Evolutionary conservation across 1,139 yeast species (phyloP), one percentile per base, ranked within the genome.

Genomic region (Scheffersomyces quercinus): DNA sequence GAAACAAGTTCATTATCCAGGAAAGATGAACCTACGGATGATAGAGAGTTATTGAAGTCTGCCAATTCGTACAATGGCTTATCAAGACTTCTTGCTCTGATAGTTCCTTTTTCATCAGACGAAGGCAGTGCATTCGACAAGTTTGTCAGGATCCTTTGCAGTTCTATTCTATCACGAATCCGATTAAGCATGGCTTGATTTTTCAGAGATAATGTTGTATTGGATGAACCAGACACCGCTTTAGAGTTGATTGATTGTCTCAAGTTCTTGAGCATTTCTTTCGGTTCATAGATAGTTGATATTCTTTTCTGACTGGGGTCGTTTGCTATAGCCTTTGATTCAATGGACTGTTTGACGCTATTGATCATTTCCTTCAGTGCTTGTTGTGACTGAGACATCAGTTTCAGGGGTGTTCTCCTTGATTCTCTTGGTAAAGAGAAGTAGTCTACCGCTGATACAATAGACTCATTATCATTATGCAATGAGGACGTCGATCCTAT

Each of bases 111-210:
- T 12, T 32, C 24, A 10, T 35, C 37, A 3, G 15, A 36, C 28
- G 33, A 29, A 20, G 36, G 28, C 35, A 36, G 28, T 8, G 15
- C 35, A 13, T 29, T 40, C 39, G 35, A 36, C 37, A 20, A 34
- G 30, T 28, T 12, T 30, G 31, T 42, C 29, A 28, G n/a, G 31
- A 40, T 33, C 7, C 58, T 45, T 29, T 55, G 54, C 44, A 34
- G 53, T 33, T 61, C 64, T 13, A 61, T 51, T 39, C 57, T 52
- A 14, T 53, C 53, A 24, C 64, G 50, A 36, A 61, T 47, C 12
- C 56, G 60, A 3, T 53, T 51, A 14, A 60, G 36, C 20, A 58
- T 50, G 7, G 48, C 47, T 31, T 52, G 56, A 39, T 52, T 51
- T 41, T 51, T 55, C 14, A 38, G 41, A 10, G 49, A 39, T 15